Evolutionary conservation across 805 yeast genomes (phyloP).

Genomic region (Candida odintsovae): DNA sequence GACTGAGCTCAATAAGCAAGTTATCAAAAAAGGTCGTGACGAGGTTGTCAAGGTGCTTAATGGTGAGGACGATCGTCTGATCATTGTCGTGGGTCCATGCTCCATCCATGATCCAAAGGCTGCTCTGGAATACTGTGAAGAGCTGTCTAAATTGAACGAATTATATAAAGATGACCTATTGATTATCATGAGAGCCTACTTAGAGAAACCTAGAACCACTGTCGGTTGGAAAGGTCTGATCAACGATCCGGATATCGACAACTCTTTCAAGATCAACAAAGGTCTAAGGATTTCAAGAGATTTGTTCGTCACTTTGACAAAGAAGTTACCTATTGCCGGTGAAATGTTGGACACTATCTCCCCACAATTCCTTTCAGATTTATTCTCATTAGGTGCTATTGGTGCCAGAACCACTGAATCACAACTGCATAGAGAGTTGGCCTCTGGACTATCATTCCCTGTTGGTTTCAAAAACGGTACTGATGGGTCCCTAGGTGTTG

Average conservation of each 20-base stretch:
- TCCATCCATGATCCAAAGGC: constrained; percentile 93
- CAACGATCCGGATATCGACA: constrained; percentile 95
- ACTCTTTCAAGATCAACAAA: constrained; percentile 88
- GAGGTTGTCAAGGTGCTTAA: constrained; percentile 65
- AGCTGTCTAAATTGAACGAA: constrained; percentile 52
- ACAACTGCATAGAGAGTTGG: constrained; percentile 93
- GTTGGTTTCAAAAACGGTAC: constrained; percentile 98
- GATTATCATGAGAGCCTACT: constrained; percentile 94
- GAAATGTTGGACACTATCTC: constrained; percentile 98
- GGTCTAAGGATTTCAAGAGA: constrained; percentile 87
- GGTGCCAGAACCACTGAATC: constrained; percentile 99
- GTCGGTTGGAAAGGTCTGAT: constrained; percentile 99
- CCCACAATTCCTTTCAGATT: constrained; percentile 90
- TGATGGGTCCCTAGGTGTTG: constrained; percentile 91
- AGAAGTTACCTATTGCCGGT: constrained; percentile 85
- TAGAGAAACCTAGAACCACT: constrained; percentile 97
- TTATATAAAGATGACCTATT: constrained; percentile 68
- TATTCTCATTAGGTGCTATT: constrained; percentile 94
- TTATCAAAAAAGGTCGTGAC: constrained; percentile 70
- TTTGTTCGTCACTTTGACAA: constrained; percentile 78
- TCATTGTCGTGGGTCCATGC: constrained; percentile 94
- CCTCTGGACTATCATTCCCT: constrained; percentile 96
- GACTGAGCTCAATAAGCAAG: constrained; percentile 49
- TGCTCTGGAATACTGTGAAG: constrained; percentile 80
- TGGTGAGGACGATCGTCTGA: constrained; percentile 81